Conservation (phyloP, 345 rosid species). For the Laguncularia racemosa region DNA sequence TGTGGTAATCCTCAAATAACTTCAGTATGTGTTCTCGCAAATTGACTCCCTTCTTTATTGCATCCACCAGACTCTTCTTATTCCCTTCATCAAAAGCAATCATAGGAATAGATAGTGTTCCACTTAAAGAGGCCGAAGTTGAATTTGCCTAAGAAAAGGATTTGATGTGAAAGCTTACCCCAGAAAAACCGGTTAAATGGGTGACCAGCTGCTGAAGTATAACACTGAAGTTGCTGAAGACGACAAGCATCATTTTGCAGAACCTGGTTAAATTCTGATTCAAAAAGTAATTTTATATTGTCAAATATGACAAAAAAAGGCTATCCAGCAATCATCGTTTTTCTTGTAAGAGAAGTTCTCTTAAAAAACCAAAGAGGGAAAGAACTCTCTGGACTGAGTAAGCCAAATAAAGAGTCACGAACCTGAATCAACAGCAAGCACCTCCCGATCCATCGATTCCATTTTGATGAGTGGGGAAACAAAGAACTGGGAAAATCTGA, state of each 20-base stretch:
- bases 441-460: slow-evolving; percentile 96
- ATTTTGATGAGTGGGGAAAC: slow-evolving; percentile 89
- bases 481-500: slow-evolving; percentile 97
- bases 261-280: slow-evolving; percentile 85
- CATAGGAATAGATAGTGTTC: slow-evolving; percentile 6
- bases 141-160: not conserved
- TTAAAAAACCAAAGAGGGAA: too few relatives aligned
- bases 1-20: slow-evolving; percentile 61
- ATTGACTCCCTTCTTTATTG: slow-evolving; percentile 77
- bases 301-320: too few relatives aligned
- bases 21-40: slow-evolving; percentile 64
- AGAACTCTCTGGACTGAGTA: not conserved
- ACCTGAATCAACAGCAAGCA: slow-evolving; percentile 99
- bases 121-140: slow-evolving; percentile 4
- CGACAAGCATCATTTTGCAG: slow-evolving; percentile 90
- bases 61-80: slow-evolving; percentile 86
- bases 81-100: slow-evolving; percentile 54
- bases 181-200: slow-evolving; percentile 79
- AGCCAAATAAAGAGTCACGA: slow-evolving; percentile 10
- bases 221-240: slow-evolving; percentile 91
- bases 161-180: slow-evolving; percentile 54
- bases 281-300: not conserved
- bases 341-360: too few relatives aligned
- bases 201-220: slow-evolving; percentile 61
- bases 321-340: too few relatives aligned